phyloP scores from a whole-genome alignment of 768 basidiomycete species.

The Auricularia auricula-judae region DNA sequence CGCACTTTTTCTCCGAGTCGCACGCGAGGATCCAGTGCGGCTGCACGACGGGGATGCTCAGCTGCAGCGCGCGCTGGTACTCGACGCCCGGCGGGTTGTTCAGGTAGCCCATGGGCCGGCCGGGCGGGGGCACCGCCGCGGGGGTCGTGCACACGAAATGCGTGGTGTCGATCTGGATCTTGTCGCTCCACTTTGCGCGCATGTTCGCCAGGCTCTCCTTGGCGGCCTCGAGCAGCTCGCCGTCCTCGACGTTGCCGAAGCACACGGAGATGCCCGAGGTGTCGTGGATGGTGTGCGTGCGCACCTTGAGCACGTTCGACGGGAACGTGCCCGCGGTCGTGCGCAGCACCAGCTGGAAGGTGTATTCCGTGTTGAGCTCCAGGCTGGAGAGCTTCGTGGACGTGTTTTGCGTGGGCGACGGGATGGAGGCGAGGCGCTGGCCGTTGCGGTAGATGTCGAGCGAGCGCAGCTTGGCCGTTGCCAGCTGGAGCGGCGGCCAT shows the following conservation, averaged over 20 bases:
- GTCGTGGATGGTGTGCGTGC: constrained; percentile 90
- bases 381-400: constrained; percentile 81
- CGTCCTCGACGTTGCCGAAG: constrained; percentile 83
- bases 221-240: constrained; percentile 64
- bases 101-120: constrained; percentile 45
- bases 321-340: constrained; percentile 88
- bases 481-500: constrained; percentile 82
- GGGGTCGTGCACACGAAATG: constrained; percentile 96
- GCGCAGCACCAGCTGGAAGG: constrained; percentile 87
- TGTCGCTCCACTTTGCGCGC: constrained; percentile 83
- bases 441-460: constrained; percentile 91
- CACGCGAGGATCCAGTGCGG: constrained; percentile 94
- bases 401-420: constrained; percentile 70
- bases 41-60: constrained; percentile 90
- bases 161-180: constrained; percentile 94
- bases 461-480: constrained; percentile 74
- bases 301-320: constrained; percentile 70
- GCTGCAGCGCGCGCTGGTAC: constrained; percentile 89
- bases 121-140: constrained; percentile 24
- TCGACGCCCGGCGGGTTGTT: constrained; percentile 64
- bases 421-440: constrained; percentile 78
- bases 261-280: constrained; percentile 92
- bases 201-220: constrained; percentile 75
- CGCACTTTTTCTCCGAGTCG: constrained; percentile 70
- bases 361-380: constrained; percentile 73